Percentiles rank a stretch among this genome's conserved stretches.
Conservation (phyloP, 2,329 filamentous ascomycete genomes). For the Cercospora brassicicola region DNA sequence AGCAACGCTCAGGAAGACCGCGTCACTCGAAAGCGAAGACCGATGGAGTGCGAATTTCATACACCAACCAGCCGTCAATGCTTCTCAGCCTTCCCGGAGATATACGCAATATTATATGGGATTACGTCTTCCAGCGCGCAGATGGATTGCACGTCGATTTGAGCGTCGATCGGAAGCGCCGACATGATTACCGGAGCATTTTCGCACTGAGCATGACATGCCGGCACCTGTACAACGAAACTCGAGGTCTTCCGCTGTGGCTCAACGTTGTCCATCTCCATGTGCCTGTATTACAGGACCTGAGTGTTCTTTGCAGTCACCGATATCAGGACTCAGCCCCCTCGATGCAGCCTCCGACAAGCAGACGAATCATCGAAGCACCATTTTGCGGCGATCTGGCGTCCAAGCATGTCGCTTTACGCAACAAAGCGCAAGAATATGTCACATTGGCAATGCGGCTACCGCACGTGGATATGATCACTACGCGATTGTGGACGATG, state of each 20-base stretch:
- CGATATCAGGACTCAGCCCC: not conserved
- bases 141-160: slow-evolving; percentile 22
- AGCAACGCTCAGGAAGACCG: not conserved
- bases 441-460: slow-evolving; percentile 21
- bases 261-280: slow-evolving; percentile 24
- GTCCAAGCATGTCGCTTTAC: slow-evolving; percentile 4
- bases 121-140: slow-evolving; percentile 16
- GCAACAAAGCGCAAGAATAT: slow-evolving; percentile 19
- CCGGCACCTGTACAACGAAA: slow-evolving; percentile 20
- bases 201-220: slow-evolving; percentile 21
- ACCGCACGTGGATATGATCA: slow-evolving; percentile 17
- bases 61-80: not conserved
- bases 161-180: not conserved
- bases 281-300: slow-evolving; percentile 22
- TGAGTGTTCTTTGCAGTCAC: slow-evolving; percentile 5
- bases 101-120: slow-evolving; percentile 25
- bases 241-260: slow-evolving; percentile 20
- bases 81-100: slow-evolving; percentile 21
- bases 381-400: slow-evolving; percentile 9
- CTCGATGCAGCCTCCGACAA: not conserved
- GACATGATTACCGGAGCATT: not conserved
- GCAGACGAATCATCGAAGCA: slow-evolving; percentile 1
- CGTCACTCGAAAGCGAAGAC: not conserved
- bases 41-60: not conserved
- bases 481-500: slow-evolving; percentile 1